phyloP scores from a whole-genome alignment of 2,329 filamentous ascomycete genomes.

The Whalleya microplaca region DNA sequence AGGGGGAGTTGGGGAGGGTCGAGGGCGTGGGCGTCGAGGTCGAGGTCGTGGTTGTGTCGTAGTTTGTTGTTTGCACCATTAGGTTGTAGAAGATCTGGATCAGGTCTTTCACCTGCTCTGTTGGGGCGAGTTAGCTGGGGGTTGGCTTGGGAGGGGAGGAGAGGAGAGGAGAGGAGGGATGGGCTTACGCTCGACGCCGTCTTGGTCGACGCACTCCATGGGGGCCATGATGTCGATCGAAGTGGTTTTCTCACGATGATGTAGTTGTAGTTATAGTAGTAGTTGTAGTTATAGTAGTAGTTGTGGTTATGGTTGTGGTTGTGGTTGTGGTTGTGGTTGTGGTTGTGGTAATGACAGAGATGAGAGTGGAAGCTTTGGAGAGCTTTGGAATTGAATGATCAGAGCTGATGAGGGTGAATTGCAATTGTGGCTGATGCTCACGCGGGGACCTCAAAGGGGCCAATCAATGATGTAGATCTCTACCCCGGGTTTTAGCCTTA shows the following conservation, averaged over 20 bases:
- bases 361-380: background rate
- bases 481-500: constrained; percentile 10
- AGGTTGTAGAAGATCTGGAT: constrained; percentile 42
- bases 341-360: background rate
- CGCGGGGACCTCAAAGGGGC: background rate
- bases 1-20: constrained; percentile 1
- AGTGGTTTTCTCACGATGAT: background rate
- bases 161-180: background rate
- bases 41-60: constrained; percentile 47
- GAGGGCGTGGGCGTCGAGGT: constrained; percentile 2
- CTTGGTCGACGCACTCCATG: constrained; percentile 38
- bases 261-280: background rate
- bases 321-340: background rate
- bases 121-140: background rate
- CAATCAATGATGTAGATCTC: background rate
- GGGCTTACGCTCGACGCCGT: constrained; percentile 42
- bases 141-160: background rate
- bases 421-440: background rate
- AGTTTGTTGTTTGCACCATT: constrained; percentile 62
- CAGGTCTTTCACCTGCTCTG: constrained; percentile 40
- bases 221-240: constrained; percentile 38
- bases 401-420: background rate
- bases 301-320: no score
- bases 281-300: no score
- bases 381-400: background rate